These are phyloP conservation scores for Suhomyces bokatorum DNA, from an alignment of 1,139 yeast species.

Conservation along the genomic window DNA sequence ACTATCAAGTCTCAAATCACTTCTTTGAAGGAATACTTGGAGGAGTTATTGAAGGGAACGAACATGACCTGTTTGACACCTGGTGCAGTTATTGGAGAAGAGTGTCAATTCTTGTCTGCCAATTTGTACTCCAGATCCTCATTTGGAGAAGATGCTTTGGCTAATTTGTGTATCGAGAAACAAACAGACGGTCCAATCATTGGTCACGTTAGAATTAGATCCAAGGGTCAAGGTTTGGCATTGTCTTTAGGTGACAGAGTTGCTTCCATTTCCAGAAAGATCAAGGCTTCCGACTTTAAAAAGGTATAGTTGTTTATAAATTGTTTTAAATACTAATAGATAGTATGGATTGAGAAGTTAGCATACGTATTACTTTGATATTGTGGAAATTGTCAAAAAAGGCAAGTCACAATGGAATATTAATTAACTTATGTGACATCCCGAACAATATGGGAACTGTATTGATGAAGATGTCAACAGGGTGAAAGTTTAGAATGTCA, in stretches of 20 bases:
- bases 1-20: constrained; percentile 74
- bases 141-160: constrained; percentile 97
- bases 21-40: constrained; percentile 76
- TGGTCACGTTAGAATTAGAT: constrained; percentile 95
- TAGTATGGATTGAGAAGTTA: constrained; percentile 1
- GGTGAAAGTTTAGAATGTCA: too few relatives aligned
- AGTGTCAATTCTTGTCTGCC: constrained; percentile 91
- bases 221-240: constrained; percentile 98
- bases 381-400: too few relatives aligned
- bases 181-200: constrained; percentile 72
- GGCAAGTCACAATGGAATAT: too few relatives aligned
- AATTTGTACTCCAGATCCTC: constrained; percentile 90
- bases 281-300: constrained; percentile 24
- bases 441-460: too few relatives aligned
- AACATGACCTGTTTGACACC: constrained; percentile 95
- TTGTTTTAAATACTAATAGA: constrained; percentile 7
- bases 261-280: constrained; percentile 70
- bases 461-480: too few relatives aligned
- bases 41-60: constrained; percentile 75
- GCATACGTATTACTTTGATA: not conserved
- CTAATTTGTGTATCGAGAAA: constrained; percentile 90
- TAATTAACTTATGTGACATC: too few relatives aligned
- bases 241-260: constrained; percentile 92
- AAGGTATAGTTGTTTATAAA: constrained; percentile 12
- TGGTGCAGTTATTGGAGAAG: constrained; percentile 81